A percentile compares a stretch with the other conserved stretches of the same genome.
These are phyloP conservation scores for Lantana camara DNA, from an alignment of 257 asterid species.

Conservation along the genomic window DNA sequence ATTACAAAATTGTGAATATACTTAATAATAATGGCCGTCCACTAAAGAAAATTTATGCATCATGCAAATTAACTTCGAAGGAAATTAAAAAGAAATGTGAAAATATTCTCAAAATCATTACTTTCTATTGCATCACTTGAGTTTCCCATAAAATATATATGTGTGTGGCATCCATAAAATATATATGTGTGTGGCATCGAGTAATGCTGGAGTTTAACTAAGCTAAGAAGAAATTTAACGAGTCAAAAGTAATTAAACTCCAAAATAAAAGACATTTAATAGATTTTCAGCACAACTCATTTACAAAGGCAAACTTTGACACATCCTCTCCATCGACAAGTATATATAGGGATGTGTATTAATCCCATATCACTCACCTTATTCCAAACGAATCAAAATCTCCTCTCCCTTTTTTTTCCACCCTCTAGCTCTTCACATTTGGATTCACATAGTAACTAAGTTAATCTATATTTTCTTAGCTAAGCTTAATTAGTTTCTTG, in stretches of 20 bases:
- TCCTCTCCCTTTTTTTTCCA: not conserved
- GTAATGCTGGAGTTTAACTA: no score
- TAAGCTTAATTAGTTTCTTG: not conserved
- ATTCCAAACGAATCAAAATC: conserved; percentile 5
- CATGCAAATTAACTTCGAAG: no score
- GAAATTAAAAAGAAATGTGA: no score
- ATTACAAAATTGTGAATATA: no score
- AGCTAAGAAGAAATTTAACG: not conserved
- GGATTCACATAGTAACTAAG: not conserved
- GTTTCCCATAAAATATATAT: no score
- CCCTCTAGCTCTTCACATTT: not conserved
- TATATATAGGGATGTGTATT: conserved; percentile 8
- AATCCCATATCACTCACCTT: conserved; percentile 1
- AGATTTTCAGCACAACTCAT: conserved; percentile 11
- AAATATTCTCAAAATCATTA: no score
- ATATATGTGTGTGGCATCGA: no score
- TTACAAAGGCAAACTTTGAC: not conserved
- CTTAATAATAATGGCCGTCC: no score
- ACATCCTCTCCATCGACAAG: not conserved
- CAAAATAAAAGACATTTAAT: conserved; percentile 5
- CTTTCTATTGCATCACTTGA: no score
- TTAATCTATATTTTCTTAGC: not conserved
- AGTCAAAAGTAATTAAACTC: conserved; percentile 15
- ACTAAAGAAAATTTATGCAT: no score
- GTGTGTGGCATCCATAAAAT: no score